Evolutionary conservation across 805 yeast species (phyloP).

Genomic region (Wickerhamomyces kurtzmanii): DNA sequence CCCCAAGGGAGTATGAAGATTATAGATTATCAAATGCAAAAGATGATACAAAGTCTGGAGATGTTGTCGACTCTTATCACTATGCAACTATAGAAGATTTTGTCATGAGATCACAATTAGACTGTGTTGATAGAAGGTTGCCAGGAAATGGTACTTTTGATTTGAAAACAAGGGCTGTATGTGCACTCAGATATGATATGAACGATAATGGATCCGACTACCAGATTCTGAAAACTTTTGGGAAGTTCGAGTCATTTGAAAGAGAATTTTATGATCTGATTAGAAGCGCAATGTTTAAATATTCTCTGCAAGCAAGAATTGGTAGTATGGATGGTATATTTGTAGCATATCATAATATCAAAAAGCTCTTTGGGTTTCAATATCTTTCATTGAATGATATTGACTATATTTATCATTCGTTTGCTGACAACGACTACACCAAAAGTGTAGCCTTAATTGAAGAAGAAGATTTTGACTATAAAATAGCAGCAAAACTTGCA

Average conservation of each 20-base stretch:
- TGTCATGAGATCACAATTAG: slow-evolving; percentile 83
- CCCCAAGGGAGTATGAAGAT: slow-evolving; percentile 38
- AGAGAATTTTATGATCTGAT: slow-evolving; percentile 71
- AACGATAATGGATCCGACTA: slow-evolving; percentile 53
- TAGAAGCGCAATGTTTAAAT: slow-evolving; percentile 70
- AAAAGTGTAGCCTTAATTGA: slow-evolving; percentile 7
- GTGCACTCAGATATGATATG: slow-evolving; percentile 74
- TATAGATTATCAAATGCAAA: slow-evolving; percentile 10
- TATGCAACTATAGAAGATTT: slow-evolving; percentile 63
- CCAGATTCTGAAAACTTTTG: slow-evolving; percentile 50
- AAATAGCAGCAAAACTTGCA: slow-evolving; percentile 34
- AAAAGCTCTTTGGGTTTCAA: slow-evolving; percentile 80
- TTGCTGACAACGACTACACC: slow-evolving; percentile 18
- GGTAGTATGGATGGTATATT: slow-evolving; percentile 97
- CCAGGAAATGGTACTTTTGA: slow-evolving; percentile 94
- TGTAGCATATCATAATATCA: slow-evolving; percentile 81
- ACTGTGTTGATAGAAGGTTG: slow-evolving; percentile 62
- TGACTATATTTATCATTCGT: slow-evolving; percentile 52
- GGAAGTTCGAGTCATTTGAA: slow-evolving; percentile 71
- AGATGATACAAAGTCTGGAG: slow-evolving; percentile 8
- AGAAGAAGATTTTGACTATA: slow-evolving; percentile 9
- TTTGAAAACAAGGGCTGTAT: slow-evolving; percentile 83
- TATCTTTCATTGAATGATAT: slow-evolving; percentile 69
- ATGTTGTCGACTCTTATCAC: slow-evolving; percentile 42
- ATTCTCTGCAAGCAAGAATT: slow-evolving; percentile 83